These are phyloP conservation scores for Coix lacrymajobi DNA, from an alignment of 176 grass and related monocot species.

Conservation along the genomic window DNA sequence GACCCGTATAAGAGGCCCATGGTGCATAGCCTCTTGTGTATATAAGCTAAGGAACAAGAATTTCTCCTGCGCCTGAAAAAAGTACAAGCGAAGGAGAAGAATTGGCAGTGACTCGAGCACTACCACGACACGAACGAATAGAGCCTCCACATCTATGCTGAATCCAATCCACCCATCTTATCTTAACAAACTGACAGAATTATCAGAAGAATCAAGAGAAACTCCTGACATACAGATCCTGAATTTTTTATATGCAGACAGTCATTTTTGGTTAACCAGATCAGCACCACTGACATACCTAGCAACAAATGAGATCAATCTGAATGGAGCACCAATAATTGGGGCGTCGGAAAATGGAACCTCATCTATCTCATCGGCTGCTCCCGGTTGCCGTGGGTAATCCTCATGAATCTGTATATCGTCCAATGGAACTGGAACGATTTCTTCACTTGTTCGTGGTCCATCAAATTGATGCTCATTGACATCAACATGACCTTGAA, in stretches of 20 bases:
- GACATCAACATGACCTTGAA: slow-evolving; percentile 20
- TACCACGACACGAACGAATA: not conserved
- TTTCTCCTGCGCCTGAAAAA: slow-evolving; percentile 18
- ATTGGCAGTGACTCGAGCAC: slow-evolving; percentile 4
- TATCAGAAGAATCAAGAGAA: not conserved
- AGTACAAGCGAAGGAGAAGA: slow-evolving; percentile 15
- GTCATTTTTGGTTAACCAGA: slow-evolving; percentile 60
- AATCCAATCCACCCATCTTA: slow-evolving; percentile 14
- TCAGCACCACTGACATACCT: slow-evolving; percentile 86
- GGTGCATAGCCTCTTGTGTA: slow-evolving; percentile 7
- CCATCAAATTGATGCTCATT: slow-evolving; percentile 37
- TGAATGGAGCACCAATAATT: slow-evolving; percentile 79
- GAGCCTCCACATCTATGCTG: slow-evolving; percentile 28
- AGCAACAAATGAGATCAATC: slow-evolving; percentile 89
- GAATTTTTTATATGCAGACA: slow-evolving; percentile 1
- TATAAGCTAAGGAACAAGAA: slow-evolving; percentile 9
- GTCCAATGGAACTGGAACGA: slow-evolving; percentile 50
- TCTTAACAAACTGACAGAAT: slow-evolving; percentile 6
- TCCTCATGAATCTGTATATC: slow-evolving; percentile 76
- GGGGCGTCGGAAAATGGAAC: slow-evolving; percentile 81
- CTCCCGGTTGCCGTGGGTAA: not conserved
- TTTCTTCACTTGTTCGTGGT: slow-evolving; percentile 52
- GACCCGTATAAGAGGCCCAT: slow-evolving; percentile 12
- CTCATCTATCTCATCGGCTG: slow-evolving; percentile 21
- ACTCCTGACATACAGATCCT: slow-evolving; percentile 10